Conservation (phyloP, 345 rosid genomes). For the Luvunga scandens region DNA sequence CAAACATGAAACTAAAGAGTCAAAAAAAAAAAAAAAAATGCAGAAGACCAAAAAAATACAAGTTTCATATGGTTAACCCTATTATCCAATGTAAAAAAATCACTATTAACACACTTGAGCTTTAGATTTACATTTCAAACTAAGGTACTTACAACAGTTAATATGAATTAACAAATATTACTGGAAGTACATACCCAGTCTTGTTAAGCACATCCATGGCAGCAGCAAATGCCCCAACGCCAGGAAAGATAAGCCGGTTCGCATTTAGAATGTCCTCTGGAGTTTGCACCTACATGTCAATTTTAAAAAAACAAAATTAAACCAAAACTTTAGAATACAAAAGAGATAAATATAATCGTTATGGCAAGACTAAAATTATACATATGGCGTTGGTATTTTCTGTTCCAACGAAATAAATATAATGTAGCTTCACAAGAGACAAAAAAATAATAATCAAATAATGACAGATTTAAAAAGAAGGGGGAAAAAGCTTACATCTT, state of each 20-base stretch:
- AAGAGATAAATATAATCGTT: not conserved
- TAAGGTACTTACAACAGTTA: not conserved
- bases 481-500: conserved; percentile 49
- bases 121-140: not conserved
- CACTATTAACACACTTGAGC: not conserved
- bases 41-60: not conserved
- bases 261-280: conserved; percentile 79
- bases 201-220: conserved; percentile 87
- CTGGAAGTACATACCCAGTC: conserved; percentile 51
- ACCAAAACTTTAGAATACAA: not conserved
- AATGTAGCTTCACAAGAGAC: not conserved
- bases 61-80: not conserved
- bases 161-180: not conserved
- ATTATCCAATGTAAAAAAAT: not conserved
- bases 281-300: conserved; percentile 57
- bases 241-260: conserved; percentile 78
- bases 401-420: not conserved
- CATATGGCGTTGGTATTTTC: not conserved
- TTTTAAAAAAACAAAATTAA: not conserved
- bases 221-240: conserved; percentile 91
- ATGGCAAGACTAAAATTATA: not conserved
- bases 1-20: not conserved
- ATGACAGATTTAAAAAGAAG: not conserved
- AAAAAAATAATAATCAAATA: not conserved
- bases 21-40: not conserved